Conservation (phyloP, 352 stramenopile species). For the Globisporangium rhizosaccharum region DNA sequence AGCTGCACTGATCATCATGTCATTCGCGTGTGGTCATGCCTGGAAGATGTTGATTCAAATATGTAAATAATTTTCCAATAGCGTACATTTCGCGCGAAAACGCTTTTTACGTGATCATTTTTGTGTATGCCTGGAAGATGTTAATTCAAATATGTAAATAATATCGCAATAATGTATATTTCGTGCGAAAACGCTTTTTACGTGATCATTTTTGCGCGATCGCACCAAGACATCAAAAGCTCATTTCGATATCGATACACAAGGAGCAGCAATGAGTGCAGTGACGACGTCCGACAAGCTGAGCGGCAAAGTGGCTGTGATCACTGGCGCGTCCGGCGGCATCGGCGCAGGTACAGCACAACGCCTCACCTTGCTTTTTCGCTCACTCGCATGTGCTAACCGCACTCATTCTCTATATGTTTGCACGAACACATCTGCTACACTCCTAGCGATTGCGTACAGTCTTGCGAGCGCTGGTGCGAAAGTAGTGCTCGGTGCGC, state of each 20-base stretch:
- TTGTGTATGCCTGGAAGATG: too few species aligned
- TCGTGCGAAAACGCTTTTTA: too few species aligned
- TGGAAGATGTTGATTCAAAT: too few species aligned
- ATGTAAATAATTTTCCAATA: too few species aligned
- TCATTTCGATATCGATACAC: background rate
- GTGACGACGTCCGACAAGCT: constrained; percentile 21
- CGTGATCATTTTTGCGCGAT: too few species aligned
- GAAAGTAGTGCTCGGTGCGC: constrained; percentile 78
- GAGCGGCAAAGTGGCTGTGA: constrained; percentile 73
- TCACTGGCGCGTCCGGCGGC: constrained; percentile 85
- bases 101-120: too few species aligned
- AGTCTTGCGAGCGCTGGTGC: constrained; percentile 68
- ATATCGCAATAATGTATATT: too few species aligned
- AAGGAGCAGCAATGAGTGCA: background rate
- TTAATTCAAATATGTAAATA: too few species aligned
- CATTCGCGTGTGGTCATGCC: too few species aligned
- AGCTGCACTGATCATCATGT: too few species aligned
- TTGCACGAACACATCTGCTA: background rate
- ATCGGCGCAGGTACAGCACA: constrained; percentile 59
- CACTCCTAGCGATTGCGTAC: constrained; percentile 46
- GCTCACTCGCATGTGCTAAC: background rate
- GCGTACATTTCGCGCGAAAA: too few species aligned
- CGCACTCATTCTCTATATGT: background rate
- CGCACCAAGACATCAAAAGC: too few species aligned
- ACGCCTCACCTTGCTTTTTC: background rate